A percentile compares a stretch with the other conserved stretches of the same genome.
Conservation (phyloP, 2,329 filamentous ascomycete genomes). For the Xylaria sp. region DNA sequence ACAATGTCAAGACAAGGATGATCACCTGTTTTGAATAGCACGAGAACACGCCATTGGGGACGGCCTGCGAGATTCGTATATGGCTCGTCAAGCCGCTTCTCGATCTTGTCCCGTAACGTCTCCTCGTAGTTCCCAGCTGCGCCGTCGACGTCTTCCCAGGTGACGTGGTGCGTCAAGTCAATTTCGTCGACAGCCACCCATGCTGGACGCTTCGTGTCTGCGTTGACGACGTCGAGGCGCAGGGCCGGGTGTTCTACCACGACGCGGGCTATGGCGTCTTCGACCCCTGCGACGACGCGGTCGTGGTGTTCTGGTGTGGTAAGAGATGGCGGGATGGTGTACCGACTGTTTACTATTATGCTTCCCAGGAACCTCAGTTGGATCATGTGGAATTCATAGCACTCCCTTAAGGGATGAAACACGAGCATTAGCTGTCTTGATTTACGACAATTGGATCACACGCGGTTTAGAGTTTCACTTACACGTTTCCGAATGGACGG, state of each 20-base stretch:
- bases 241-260: conserved; percentile 38
- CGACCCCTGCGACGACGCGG: conserved; percentile 24
- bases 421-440: neutral
- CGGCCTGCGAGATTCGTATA: conserved; percentile 23
- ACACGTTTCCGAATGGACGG: conserved; percentile 31
- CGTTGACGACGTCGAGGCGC: conserved; percentile 35
- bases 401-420: conserved; percentile 13
- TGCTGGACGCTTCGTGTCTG: conserved; percentile 33
- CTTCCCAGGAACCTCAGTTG: conserved; percentile 38
- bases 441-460: too few species aligned
- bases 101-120: conserved; percentile 12
- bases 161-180: conserved; percentile 37
- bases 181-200: conserved; percentile 37
- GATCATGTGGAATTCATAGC: conserved; percentile 42
- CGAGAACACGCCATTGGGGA: conserved; percentile 39
- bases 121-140: conserved; percentile 10
- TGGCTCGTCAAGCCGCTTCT: conserved; percentile 34
- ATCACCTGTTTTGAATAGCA: conserved; percentile 17
- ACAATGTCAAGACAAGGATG: conserved; percentile 35
- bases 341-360: conserved; percentile 39
- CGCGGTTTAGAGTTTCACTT: neutral
- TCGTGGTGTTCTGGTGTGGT: conserved; percentile 14
- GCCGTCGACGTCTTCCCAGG: conserved; percentile 34
- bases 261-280: conserved; percentile 33
- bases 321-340: conserved; percentile 34